Conservation (phyloP, 2,329 filamentous ascomycete species). For the Apiospora rasikravindrae region DNA sequence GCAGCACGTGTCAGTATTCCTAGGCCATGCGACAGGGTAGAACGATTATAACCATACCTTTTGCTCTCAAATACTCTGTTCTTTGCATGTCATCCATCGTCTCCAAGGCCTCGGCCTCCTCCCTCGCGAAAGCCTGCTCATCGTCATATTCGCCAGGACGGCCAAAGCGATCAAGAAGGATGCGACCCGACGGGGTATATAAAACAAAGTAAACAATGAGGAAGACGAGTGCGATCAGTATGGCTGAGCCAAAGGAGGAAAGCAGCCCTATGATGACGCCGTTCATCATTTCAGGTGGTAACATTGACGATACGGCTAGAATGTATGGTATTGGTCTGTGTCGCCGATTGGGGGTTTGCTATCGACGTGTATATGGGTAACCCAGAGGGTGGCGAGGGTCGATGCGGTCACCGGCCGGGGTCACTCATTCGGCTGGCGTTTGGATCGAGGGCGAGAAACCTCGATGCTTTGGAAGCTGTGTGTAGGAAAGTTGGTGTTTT, state of each 20-base stretch:
- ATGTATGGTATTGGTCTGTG: neutral
- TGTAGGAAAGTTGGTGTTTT: neutral
- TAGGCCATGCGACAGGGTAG: neutral
- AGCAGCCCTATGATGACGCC: conserved; percentile 94
- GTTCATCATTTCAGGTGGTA: conserved; percentile 46
- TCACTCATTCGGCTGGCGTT: conserved; percentile 23
- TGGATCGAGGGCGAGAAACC: conserved; percentile 21
- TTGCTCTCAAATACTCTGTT: conserved; percentile 90
- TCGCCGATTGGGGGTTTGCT: conserved; percentile 17
- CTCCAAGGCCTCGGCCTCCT: conserved; percentile 94
- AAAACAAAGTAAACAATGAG: conserved; percentile 90
- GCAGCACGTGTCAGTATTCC: conserved; percentile 19
- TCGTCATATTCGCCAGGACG: conserved; percentile 97
- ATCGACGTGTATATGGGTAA: conserved; percentile 13
- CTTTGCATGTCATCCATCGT: conserved; percentile 92
- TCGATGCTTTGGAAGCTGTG: neutral
- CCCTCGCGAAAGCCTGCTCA: conserved; percentile 90
- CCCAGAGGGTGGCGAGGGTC: conserved; percentile 14
- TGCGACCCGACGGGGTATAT: conserved; percentile 85
- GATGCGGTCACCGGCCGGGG: conserved; percentile 24
- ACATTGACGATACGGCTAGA: conserved; percentile 5
- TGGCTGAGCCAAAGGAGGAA: conserved; percentile 90
- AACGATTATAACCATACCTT: conserved; percentile 64
- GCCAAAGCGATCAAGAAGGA: conserved; percentile 91
- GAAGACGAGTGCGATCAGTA: conserved; percentile 80